Percentiles rank a stretch among this genome's conserved stretches.
Evolutionary conservation across 345 rosid genomes (phyloP).

Genomic region (Clausena lansium): DNA sequence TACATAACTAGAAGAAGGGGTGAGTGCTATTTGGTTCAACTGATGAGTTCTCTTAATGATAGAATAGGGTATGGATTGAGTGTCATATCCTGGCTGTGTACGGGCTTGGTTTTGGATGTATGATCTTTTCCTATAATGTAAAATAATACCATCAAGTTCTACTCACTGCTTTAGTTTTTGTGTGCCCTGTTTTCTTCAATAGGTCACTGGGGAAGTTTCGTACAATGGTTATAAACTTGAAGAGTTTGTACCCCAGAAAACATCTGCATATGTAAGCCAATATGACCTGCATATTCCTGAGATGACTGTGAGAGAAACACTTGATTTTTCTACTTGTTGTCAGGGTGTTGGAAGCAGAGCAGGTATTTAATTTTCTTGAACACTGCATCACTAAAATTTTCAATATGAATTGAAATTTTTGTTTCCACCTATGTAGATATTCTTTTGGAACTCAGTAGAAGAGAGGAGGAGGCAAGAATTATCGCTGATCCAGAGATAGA

Average conservation of each 20-base stretch:
- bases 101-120: too few relatives aligned
- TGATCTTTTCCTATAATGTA: too few relatives aligned
- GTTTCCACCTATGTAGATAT: slow-evolving; percentile 5
- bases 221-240: slow-evolving; percentile 39
- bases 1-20: too few relatives aligned
- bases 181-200: neutral
- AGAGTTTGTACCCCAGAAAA: slow-evolving; percentile 55
- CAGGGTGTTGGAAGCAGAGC: slow-evolving; percentile 54
- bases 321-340: slow-evolving; percentile 53
- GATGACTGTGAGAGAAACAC: slow-evolving; percentile 64
- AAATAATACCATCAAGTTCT: neutral
- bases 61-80: too few relatives aligned
- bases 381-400: too few relatives aligned
- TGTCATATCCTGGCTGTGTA: too few relatives aligned
- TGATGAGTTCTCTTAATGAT: too few relatives aligned
- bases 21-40: too few relatives aligned
- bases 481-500: slow-evolving; percentile 20
- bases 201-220: slow-evolving; percentile 30
- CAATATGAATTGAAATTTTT: too few relatives aligned
- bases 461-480: slow-evolving; percentile 24
- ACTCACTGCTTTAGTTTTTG: neutral
- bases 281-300: slow-evolving; percentile 49
- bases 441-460: slow-evolving; percentile 18
- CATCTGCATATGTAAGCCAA: slow-evolving; percentile 54
- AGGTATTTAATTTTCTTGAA: slow-evolving; percentile 10